A percentile compares a stretch with the other conserved stretches of the same genome.
These are phyloP conservation scores for Calocybe gambosa DNA, from an alignment of 1,284 basidiomycete genomes.

Conservation along the genomic window DNA sequence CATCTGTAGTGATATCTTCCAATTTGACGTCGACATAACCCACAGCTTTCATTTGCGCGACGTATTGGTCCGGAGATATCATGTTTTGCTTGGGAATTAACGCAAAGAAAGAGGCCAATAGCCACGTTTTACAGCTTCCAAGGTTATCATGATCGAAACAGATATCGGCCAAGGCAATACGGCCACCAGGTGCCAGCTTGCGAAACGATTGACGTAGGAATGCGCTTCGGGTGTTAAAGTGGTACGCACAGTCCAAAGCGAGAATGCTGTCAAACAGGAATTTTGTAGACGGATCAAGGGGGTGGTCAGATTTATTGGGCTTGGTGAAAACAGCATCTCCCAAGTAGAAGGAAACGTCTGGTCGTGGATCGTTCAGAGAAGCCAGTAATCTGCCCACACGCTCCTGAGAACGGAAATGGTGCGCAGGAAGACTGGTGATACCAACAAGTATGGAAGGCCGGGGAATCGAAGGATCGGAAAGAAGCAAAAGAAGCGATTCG, in stretches of 20 bases:
- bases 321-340: slow-evolving; percentile 48
- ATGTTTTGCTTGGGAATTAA: slow-evolving; percentile 54
- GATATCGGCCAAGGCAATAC: slow-evolving; percentile 62
- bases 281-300: slow-evolving; percentile 30
- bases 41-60: slow-evolving; percentile 35
- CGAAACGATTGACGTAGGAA: slow-evolving; percentile 45
- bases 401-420: slow-evolving; percentile 40
- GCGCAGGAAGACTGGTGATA: slow-evolving; percentile 52
- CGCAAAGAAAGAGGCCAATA: slow-evolving; percentile 26
- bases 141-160: slow-evolving; percentile 35
- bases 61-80: slow-evolving; percentile 42
- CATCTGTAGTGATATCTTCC: slow-evolving; percentile 55
- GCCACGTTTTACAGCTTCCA: slow-evolving; percentile 18
- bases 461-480: slow-evolving; percentile 38
- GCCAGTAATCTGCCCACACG: slow-evolving; percentile 32
- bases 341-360: slow-evolving; percentile 29
- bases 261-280: slow-evolving; percentile 40
- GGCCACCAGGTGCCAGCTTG: slow-evolving; percentile 44
- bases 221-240: slow-evolving; percentile 47
- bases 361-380: slow-evolving; percentile 10
- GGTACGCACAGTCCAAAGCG: slow-evolving; percentile 69
- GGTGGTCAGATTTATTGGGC: slow-evolving; percentile 27
- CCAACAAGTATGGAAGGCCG: slow-evolving; percentile 47
- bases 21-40: slow-evolving; percentile 52
- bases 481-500: slow-evolving; percentile 55